These are phyloP conservation scores for Phytophthora multivora DNA, from an alignment of 352 stramenopile species.

Conservation along the genomic window DNA sequence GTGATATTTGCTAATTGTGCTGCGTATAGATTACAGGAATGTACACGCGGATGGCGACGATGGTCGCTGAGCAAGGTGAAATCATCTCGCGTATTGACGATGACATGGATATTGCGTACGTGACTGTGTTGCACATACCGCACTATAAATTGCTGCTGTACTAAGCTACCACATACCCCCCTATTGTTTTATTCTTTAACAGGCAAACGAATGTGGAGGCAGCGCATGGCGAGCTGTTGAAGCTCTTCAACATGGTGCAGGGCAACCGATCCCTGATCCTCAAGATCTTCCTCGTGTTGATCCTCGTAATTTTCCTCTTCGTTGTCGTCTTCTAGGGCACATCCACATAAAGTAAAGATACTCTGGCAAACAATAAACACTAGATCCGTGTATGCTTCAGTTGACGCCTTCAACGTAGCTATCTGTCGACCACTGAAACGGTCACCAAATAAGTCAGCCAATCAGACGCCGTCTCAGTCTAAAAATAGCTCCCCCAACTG, in stretches of 20 bases:
- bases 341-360: background rate
- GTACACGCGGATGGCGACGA: constrained; percentile 86
- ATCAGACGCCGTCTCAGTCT: constrained; percentile 1
- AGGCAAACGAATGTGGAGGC: constrained; percentile 81
- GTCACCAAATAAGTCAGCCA: constrained; percentile 8
- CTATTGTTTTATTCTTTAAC: background rate
- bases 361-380: no score
- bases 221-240: constrained; percentile 77
- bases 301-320: constrained; percentile 88
- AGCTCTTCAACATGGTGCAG: constrained; percentile 85
- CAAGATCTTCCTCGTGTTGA: constrained; percentile 85
- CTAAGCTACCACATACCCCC: constrained; percentile 4
- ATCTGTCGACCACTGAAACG: constrained; percentile 14
- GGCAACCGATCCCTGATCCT: constrained; percentile 84
- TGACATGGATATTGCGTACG: constrained; percentile 88
- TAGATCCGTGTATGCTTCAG: background rate
- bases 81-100: constrained; percentile 86
- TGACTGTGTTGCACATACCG: background rate
- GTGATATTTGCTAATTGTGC: background rate
- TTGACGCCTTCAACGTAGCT: background rate
- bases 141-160: background rate
- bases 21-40: constrained; percentile 75
- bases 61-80: constrained; percentile 82
- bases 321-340: constrained; percentile 70
- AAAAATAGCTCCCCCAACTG: constrained; percentile 11